Evolutionary conservation across 1,139 yeast species (phyloP), one percentile per base, ranked within the genome.

Genomic region (Candida tunisiensis): DNA sequence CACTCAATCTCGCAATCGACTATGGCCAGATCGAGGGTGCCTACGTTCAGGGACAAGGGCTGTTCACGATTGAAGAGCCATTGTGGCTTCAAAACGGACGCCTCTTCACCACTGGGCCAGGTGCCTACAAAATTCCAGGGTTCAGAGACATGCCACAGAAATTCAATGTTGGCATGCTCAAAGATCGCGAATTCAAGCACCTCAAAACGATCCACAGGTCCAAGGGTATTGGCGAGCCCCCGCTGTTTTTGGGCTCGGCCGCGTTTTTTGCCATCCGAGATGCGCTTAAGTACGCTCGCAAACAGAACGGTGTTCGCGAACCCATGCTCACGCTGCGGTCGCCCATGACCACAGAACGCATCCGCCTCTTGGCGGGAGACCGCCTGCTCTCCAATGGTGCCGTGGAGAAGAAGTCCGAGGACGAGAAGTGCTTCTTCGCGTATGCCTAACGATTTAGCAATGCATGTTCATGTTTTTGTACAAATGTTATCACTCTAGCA

Each of bases 11-110:
- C 31, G 64, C 65, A 16, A 59, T 60, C 30, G 64, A 59, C 32
- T 57, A 57, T 35, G 65, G 65, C 4, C 65, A 60, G 40, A 60
- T 60, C 21, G 65, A 60, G 36, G 65, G 65, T 14, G 65, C 64
- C 1, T 60, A 52, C 34, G 47, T 60, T 11, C 65, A 60, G 37
- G 65, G 65, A 16, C 58, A 58, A 45, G 65, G 65, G 2, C 47
- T 60, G 22, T 60, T 55, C 35, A 60, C 65, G 2, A 53, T 60
- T 38, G 65, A 60, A 33, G 64, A 60, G 37, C 52, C 61, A 2
- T 37, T 60, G 26, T 60, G 65, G 65, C 40, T 56, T 27, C 49
- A 49, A 25, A 49, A 46, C 15, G 63, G 65, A 8, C 40, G 51
- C 3, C 38, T 60, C 20, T 52, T 57, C 34, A 60, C 65, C 1